A percentile compares a stretch with the other conserved stretches of the same genome.
Conservation (phyloP, 257 asterid genomes). For the Solanum microdontum region DNA sequence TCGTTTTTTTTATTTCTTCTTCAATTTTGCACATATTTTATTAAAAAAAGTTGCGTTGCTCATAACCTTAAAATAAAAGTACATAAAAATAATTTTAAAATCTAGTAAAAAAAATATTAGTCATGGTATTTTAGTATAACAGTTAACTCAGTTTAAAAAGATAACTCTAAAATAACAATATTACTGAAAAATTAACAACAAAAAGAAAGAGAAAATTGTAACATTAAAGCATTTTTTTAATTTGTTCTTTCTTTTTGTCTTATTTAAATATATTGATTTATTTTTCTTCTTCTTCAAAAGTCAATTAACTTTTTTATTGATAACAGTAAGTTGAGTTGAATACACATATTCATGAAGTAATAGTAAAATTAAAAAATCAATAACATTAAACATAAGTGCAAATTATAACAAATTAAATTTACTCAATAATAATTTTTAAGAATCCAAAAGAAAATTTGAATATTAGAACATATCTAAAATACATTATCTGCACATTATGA, state of each 20-base stretch:
- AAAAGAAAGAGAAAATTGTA: background rate
- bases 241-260: background rate
- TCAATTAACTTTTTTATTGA: background rate
- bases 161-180: background rate
- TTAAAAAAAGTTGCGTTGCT: background rate
- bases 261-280: no score
- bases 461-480: background rate
- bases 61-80: background rate
- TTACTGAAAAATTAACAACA: background rate
- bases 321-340: background rate
- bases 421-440: background rate
- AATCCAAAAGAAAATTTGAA: background rate
- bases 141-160: background rate
- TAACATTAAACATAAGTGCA: background rate
- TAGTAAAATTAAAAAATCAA: background rate
- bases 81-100: background rate
- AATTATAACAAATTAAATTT: background rate
- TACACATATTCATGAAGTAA: background rate
- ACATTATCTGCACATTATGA: background rate
- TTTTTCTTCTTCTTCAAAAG: background rate
- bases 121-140: background rate
- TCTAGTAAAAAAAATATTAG: no score
- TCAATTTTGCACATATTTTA: background rate
- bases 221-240: background rate
- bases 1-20: background rate